Evolutionary conservation across 2,329 filamentous ascomycete species (phyloP), one percentile per base, ranked within the genome.

Genomic region (Stachybotrys chlorohalonatus): DNA sequence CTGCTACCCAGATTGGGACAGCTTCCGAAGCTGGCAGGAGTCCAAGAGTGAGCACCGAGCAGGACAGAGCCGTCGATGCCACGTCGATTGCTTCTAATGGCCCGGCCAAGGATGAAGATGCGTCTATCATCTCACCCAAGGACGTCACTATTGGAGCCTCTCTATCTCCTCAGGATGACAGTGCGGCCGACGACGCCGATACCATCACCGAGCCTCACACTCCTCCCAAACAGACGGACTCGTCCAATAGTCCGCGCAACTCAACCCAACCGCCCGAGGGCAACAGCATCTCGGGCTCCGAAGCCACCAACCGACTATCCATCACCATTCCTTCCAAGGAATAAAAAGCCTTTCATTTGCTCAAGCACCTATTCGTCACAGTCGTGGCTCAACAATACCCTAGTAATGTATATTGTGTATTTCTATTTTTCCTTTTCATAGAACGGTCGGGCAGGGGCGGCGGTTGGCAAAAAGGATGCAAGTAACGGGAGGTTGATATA

Each of bases 1-100:
- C 93, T 1, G 76, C 81, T 9, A 63, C 64, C 11, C 71, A 71
- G 30, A 58, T 53, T 5, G 54, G 64, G n/a, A 57, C 62, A 1
- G 57, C 63, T 7, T 52, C 60, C 13, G 65, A 66, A n/a, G 30
- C 61, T 16, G 68, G 70, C 11, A 70, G 67, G 54, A 71, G 66
- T 52, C 61, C 63, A 13, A 66, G 67, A 11, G 59, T 57, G 50
- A 74, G 70, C 45, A 64, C 70, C n/a, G 72, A 74, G 30, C 15
- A 47, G 8, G 16, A 47, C 46, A 47, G 46, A 47, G 15, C 46
- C 16, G 46, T 4, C 7, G 46, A 24, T 47, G 46, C 46, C 46
- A 16, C 9, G 36, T 3, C 36, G 13, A 42, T 13, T 42, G 13
- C 36, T 9, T 13, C 36, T 42, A 42, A 5, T 5, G 36, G 13